These are phyloP conservation scores for Cryomyces minteri DNA, from an alignment of 495 filamentous ascomycete genomes.

Conservation along the genomic window DNA sequence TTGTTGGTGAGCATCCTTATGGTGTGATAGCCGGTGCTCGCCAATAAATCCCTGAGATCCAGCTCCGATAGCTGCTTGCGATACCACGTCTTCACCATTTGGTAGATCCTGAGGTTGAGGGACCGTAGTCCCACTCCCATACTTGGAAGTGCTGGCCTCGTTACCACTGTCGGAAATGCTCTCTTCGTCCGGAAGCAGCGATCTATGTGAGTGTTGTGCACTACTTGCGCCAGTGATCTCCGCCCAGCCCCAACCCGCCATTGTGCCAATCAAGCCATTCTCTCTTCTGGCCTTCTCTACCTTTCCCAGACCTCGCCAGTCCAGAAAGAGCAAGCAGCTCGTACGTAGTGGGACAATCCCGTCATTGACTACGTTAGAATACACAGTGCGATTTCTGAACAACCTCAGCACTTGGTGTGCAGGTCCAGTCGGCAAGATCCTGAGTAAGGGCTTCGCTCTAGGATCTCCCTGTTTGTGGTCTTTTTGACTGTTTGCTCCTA, in stretches of 20 bases:
- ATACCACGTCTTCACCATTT: conserved; percentile 31
- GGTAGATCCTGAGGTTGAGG: conserved; percentile 40
- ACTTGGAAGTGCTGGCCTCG: conserved; percentile 1
- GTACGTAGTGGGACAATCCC: conserved; percentile 91
- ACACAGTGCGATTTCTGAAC: conserved; percentile 82
- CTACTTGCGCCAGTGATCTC: conserved; percentile 76
- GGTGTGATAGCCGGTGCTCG: background rate
- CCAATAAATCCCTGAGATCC: conserved; percentile 7
- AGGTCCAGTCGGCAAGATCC: conserved; percentile 83
- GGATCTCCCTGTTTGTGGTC: conserved; percentile 48
- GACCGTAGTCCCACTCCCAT: conserved; percentile 22
- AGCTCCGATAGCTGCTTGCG: conserved; percentile 6
- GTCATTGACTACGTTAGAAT: conserved; percentile 97
- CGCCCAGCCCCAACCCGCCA: conserved; percentile 87
- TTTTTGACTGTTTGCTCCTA: conserved; percentile 41
- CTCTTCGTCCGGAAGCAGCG: conserved; percentile 13
- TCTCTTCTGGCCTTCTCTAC: conserved; percentile 90
- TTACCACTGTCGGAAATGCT: conserved; percentile 9
- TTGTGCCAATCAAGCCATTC: conserved; percentile 76
- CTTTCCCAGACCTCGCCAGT: conserved; percentile 84
- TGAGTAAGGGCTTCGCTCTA: conserved; percentile 71
- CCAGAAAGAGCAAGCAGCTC: conserved; percentile 88
- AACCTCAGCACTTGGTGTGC: conserved; percentile 72
- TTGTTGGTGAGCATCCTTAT: conserved; percentile 4
- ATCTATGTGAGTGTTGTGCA: conserved; percentile 25